Evolutionary conservation across 352 stramenopile species (phyloP), one percentile per base, ranked within the genome.

Genomic region (Peronospora belbahrii): DNA sequence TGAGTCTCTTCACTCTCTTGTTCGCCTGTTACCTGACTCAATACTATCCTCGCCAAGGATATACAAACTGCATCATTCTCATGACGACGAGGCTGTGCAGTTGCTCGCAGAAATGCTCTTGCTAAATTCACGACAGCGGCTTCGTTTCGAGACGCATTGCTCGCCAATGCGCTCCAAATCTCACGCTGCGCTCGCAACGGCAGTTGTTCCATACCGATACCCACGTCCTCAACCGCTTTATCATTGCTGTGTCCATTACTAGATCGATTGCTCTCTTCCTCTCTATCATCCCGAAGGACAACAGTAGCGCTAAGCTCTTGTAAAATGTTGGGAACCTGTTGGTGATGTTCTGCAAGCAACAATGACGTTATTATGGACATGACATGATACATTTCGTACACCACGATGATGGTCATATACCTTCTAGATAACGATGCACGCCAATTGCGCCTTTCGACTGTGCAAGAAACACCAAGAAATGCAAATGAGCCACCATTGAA

Each of bases 101-200:
- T 40, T 17, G 61, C 48, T 38, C 19, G 34, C 39, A 71, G 40
- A 36, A 63, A 71, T 7, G 42, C 41, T 20, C 42, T 42, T 15
- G 58, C 65, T 23, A 74, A 39, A 14, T 14, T 20, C 38, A 42
- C 45, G 19, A 34, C 43, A 10, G n/a, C 47, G 4, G 38, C 25
- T 34, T 46, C 17, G n/a, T 20, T 36, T 0, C 42, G 42, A 33
- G 47, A 55, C 15, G 49, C 57, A 22, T 44, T 30, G 20, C 59
- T 70, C 8, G 65, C 62, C 18, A 85, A 48, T 23, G 70, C 69
- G 31, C 71, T 83, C 74, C 71, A 88, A 15, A 83, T 53, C 24
- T 82, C 67, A 0, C 76, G 71, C 42, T 88, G 76, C 3, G 60
- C 62, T 14, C 41, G 18, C 17, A 75, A 20, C 6, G 58, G 32